These are phyloP conservation scores for Pyrenula aspistea DNA, from an alignment of 495 filamentous ascomycete genomes.

Conservation along the genomic window DNA sequence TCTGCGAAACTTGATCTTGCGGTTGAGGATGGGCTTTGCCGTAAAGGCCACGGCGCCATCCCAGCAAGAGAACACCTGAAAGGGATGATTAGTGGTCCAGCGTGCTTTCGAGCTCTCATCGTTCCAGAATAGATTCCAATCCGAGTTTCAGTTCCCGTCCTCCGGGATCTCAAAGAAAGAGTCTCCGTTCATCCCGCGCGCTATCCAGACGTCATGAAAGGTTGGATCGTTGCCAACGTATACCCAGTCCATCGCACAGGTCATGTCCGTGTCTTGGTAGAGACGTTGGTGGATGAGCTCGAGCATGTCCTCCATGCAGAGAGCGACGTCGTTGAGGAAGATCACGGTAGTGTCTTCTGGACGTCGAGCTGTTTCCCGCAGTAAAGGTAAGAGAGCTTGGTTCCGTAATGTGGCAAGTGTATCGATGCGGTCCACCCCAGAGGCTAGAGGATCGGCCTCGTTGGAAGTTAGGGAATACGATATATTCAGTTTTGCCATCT, in stretches of 20 bases:
- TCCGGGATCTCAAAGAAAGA: constrained; percentile 35
- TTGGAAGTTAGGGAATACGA: constrained; percentile 24
- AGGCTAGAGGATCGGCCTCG: constrained; percentile 18
- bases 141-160: constrained; percentile 27
- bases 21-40: constrained; percentile 12
- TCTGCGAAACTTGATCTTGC: neutral
- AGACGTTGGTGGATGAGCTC: constrained; percentile 34
- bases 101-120: constrained; percentile 14
- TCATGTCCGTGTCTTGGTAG: constrained; percentile 34
- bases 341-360: constrained; percentile 26
- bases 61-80: constrained; percentile 46
- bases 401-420: constrained; percentile 33
- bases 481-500: constrained; percentile 19
- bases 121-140: constrained; percentile 35
- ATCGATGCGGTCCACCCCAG: constrained; percentile 20
- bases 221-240: constrained; percentile 12
- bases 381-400: constrained; percentile 26
- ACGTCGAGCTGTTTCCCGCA: neutral
- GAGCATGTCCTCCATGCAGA: constrained; percentile 38
- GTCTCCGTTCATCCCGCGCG: constrained; percentile 34
- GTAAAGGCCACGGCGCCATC: constrained; percentile 31
- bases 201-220: constrained; percentile 42
- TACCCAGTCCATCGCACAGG: constrained; percentile 43
- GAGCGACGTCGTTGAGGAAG: constrained; percentile 37
- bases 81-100: constrained; percentile 18